Base-by-base conservation (phyloP, 1,284 basidiomycete genomes). In the Neonothopanus nambi region DNA sequence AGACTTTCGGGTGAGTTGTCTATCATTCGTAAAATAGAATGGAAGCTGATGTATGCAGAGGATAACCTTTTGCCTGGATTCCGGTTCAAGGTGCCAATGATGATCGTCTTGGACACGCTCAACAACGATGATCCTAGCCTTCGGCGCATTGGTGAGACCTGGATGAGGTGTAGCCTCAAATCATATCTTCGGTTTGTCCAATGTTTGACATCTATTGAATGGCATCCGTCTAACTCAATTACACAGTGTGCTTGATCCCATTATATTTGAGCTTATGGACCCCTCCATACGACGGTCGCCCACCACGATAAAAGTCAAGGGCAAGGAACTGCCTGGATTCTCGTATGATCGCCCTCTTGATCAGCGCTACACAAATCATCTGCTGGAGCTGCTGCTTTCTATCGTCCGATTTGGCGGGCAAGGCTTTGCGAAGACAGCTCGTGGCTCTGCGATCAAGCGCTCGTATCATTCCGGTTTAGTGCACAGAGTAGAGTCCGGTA, bases 121-220 rank as follows among this genome's bases (percentile, higher is more conserved):
- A 87, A 86, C 63, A 85, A 78, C 48, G 84, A 87, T 17, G 85
- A 93, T 63, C 87, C 92, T 1, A 74, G 75, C 52, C 69, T 89
- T 15, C 84, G 88, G 26, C 80, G 93, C 7, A 77, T 90, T 35
- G 91, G 90, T 5, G 95, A 97, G 68, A 94, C 93, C 0, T 98
- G 95, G 95, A 93, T 98, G 89, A 82, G 94, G 26, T 93, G 91
- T 64, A 94, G 87, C 64, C 76, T 96, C n/a, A 89, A 87, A 64
- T 95, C 93, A 1, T 95, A 95, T 67, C 75, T 92, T 54, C 82
- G 93, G 93, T 94, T 67, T 48, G 76, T 54, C 38, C 28, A n/a
- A n/a, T n/a, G 33, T n/a, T 38, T 21, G 20, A 17, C 21, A 46
- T n/a, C n/a, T n/a, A n/a, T n/a, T n/a, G 21, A 53, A 23, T 30